These are phyloP conservation scores for Ceratobasidium sp. DNA, from an alignment of 1,284 basidiomycete genomes.

Conservation along the genomic window DNA sequence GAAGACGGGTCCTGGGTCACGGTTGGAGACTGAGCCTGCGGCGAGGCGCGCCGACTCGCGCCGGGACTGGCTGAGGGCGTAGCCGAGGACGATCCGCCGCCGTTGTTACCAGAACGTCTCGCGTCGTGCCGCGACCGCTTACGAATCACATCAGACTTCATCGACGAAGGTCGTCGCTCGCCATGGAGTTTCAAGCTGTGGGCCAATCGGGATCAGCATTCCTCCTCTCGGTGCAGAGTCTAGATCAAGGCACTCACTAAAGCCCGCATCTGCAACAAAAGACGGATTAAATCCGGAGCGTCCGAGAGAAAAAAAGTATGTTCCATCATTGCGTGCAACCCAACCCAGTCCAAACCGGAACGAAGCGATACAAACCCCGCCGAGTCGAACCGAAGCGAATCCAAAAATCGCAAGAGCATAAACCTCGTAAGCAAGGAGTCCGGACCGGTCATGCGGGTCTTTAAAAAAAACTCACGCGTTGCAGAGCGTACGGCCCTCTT, in stretches of 20 bases:
- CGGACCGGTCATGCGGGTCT: slow-evolving; percentile 29
- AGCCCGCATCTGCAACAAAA: slow-evolving; percentile 63
- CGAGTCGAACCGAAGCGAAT: slow-evolving; percentile 49
- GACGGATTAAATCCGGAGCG: slow-evolving; percentile 29
- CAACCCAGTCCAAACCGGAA: slow-evolving; percentile 41
- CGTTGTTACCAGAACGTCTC: slow-evolving; percentile 39
- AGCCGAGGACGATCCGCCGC: slow-evolving; percentile 57
- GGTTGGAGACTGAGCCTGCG: slow-evolving; percentile 60
- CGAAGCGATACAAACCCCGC: slow-evolving; percentile 14
- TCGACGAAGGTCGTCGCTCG: slow-evolving; percentile 83
- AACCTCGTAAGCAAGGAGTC: slow-evolving; percentile 38
- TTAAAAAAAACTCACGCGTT: slow-evolving; percentile 78
- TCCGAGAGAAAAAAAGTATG: slow-evolving; percentile 12
- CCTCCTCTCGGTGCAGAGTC: slow-evolving; percentile 7
- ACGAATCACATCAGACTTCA: slow-evolving; percentile 88
- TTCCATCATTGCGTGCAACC: background rate
- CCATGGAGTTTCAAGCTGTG: slow-evolving; percentile 82
- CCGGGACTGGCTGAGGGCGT: slow-evolving; percentile 79
- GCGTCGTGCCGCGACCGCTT: slow-evolving; percentile 82
- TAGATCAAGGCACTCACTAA: slow-evolving; percentile 63
- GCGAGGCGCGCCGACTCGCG: slow-evolving; percentile 78
- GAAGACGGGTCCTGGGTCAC: slow-evolving; percentile 38
- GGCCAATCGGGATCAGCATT: slow-evolving; percentile 35
- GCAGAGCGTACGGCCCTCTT: slow-evolving; percentile 92
- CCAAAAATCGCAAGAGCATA: slow-evolving; percentile 46